phyloP scores from a whole-genome alignment of 2,329 filamentous ascomycete species.

The Apiospora hydei region DNA sequence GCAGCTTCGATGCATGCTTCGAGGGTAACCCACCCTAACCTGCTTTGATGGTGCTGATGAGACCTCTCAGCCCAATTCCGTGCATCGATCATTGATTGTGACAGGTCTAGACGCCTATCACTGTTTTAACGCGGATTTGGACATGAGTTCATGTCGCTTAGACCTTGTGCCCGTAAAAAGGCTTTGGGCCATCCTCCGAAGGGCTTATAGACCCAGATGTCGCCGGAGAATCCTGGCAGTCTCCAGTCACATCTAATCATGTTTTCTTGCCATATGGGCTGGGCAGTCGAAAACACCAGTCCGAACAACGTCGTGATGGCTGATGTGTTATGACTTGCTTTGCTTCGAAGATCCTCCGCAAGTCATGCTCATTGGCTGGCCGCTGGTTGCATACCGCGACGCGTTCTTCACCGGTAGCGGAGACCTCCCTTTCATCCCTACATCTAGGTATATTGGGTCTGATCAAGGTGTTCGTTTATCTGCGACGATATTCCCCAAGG shows the following conservation, averaged over 20 bases:
- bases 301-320: not conserved
- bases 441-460: not conserved
- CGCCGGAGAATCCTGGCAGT: not conserved
- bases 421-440: not conserved
- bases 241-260: not conserved
- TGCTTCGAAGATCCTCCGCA: not conserved
- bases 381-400: not conserved
- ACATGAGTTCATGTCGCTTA: not conserved
- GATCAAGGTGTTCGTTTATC: not conserved
- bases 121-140: not conserved
- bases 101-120: not conserved
- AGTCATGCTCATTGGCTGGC: not conserved
- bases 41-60: not conserved
- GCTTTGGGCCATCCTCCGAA: not conserved
- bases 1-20: not conserved
- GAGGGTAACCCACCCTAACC: not conserved
- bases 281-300: not conserved
- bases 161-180: not conserved
- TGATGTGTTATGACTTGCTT: not conserved
- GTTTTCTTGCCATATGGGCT: not conserved
- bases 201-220: not conserved
- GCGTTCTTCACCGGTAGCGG: not conserved
- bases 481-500: not conserved
- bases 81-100: not conserved
- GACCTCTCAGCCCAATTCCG: not conserved